Percentiles rank a stretch among this genome's conserved stretches.
phyloP scores from a whole-genome alignment of 139 green algal species.

The Zygnema circumcarinatum region DNA sequence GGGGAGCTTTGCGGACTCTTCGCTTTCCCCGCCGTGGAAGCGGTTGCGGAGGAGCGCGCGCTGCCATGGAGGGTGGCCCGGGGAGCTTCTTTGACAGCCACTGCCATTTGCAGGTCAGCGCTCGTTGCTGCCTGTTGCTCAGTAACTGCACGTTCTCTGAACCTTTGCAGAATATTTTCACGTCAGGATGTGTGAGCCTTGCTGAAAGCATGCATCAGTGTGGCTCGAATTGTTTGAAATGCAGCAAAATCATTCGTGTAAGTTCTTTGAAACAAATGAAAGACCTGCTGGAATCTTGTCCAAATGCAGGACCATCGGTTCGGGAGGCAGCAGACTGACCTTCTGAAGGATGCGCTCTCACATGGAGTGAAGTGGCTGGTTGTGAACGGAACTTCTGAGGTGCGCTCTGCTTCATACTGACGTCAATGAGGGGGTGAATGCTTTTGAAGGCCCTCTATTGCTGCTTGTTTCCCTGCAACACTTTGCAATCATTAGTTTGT shows the following conservation, averaged over 20 bases:
- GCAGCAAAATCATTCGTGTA: background rate
- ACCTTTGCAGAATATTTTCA: background rate
- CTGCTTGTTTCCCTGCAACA: too few species aligned
- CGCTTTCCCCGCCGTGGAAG: too few species aligned
- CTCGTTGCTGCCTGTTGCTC: background rate
- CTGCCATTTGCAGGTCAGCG: background rate
- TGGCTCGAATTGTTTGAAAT: background rate
- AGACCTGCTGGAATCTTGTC: background rate
- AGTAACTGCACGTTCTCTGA: background rate
- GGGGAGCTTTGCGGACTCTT: too few species aligned
- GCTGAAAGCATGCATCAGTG: background rate
- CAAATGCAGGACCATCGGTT: constrained; percentile 2
- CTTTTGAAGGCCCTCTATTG: too few species aligned
- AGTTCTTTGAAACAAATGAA: background rate
- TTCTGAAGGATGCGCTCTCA: background rate
- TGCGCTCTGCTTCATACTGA: too few species aligned
- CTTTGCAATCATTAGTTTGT: too few species aligned
- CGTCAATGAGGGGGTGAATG: too few species aligned
- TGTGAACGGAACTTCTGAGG: constrained; percentile 8
- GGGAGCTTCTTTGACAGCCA: background rate
- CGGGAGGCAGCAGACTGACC: background rate
- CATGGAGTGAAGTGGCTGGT: constrained; percentile 3
- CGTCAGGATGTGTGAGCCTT: background rate
- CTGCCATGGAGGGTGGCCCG: background rate
- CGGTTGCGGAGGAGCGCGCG: background rate